Conservation (phyloP, 331 rosid species). For the Rhamnella rubrinervis region DNA sequence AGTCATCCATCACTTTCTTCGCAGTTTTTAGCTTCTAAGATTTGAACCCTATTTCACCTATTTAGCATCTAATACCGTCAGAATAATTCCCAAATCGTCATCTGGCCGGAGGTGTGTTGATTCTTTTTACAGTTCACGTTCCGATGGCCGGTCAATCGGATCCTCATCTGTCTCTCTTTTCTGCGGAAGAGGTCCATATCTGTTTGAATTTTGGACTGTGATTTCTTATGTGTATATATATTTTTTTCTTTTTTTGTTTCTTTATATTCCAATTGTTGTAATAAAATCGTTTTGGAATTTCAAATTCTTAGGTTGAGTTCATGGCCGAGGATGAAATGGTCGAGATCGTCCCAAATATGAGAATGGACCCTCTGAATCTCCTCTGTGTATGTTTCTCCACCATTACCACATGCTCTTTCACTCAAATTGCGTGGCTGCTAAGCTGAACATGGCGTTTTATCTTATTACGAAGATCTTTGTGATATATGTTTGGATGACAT, state of each 20-base stretch:
- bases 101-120: not conserved
- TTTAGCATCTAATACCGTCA: not conserved
- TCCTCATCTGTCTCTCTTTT: conserved; percentile 52
- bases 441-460: too few species aligned
- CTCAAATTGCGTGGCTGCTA: too few species aligned
- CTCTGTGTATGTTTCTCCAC: conserved; percentile 50
- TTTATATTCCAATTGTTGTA: not conserved
- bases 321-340: conserved; percentile 80
- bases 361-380: conserved; percentile 76
- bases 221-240: not conserved
- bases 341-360: conserved; percentile 87
- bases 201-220: not conserved
- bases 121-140: not conserved
- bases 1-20: not conserved
- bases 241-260: not conserved
- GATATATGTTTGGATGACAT: not conserved
- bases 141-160: conserved; percentile 84
- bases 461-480: too few species aligned
- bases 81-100: not conserved
- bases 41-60: not conserved
- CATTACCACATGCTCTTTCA: not conserved
- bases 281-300: conserved; percentile 1
- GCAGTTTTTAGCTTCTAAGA: not conserved
- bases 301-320: conserved; percentile 65
- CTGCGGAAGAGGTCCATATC: conserved; percentile 67